Base-by-base conservation (phyloP, 164 flowering plant species). In the Tinospora cordifolia region DNA sequence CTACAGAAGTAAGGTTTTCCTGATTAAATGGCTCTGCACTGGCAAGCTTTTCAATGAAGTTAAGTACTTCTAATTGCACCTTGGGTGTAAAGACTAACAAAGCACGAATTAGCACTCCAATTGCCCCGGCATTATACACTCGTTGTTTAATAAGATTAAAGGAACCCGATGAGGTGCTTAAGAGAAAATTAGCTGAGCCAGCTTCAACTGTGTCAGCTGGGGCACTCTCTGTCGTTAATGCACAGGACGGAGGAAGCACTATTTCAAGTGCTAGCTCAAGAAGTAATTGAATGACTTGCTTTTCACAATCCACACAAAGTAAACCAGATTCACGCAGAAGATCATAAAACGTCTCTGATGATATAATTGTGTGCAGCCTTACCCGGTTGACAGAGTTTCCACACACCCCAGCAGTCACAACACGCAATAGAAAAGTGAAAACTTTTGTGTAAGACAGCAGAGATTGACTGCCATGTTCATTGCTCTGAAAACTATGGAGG, bases 201-300 rank as follows among this genome's bases (percentile, higher is more conserved):
- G 78, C 75, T 76, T 82, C 89, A 70, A 21, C 40, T n/a, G 54
- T 39, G 68, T 83, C 79, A 65, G 83, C 74, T 67, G 77, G 58
- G 21, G 69, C 72, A 72, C 57, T 71, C 68, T 87, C 94, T 11
- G 87, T 71, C 60, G 86, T 76, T 75, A 84, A 67, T 74, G 51
- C 49, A 75, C 59, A 67, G 22, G 85, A 86, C 54, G 98, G 99
- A 22, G 97, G 97, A 77, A 95, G 80, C 60, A 90, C 89, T 30
- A 91, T 82, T 80, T 95, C 99, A 46, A 95, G 83, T 68, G 98
- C 93, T 83, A 95, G 94, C 81, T 95, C 99, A 76, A 95, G 75
- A 68, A 95, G 65, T 75, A 95, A 71, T 72, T 95, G 99, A 75
- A 92, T 87, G 57, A 95, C 90, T 85, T 87, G 92, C 72, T 83